Evolutionary conservation across 2,329 filamentous ascomycete genomes (phyloP).

Genomic region (Neopestalotiopsis sp.): DNA sequence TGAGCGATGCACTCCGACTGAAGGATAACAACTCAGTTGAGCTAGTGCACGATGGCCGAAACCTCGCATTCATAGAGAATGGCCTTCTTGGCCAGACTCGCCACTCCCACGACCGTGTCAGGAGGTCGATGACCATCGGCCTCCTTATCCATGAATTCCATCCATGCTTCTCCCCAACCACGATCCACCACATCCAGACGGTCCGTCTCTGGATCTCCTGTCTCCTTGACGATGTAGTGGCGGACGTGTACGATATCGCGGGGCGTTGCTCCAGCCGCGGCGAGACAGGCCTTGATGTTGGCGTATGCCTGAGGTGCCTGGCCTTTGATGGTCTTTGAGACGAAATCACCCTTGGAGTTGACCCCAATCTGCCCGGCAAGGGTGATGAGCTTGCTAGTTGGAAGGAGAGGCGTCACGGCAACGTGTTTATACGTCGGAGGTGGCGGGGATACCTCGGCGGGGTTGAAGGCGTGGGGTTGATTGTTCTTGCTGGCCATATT

Average conservation of each 20-base stretch:
- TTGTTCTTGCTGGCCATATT: background rate
- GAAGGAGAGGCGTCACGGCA: slow-evolving; percentile 1
- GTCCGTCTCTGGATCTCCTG: background rate
- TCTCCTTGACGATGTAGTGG: slow-evolving; percentile 12
- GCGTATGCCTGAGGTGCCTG: slow-evolving; percentile 4
- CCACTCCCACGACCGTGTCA: slow-evolving; percentile 10
- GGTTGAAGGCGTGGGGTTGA: slow-evolving; percentile 14
- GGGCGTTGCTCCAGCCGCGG: background rate
- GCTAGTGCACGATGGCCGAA: slow-evolving; percentile 5
- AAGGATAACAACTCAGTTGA: background rate
- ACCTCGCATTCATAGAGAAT: slow-evolving; percentile 15
- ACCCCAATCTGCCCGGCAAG: background rate
- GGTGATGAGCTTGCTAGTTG: background rate
- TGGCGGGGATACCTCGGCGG: slow-evolving; percentile 1
- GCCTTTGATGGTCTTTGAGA: background rate
- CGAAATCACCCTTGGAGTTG: background rate
- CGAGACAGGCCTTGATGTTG: slow-evolving; percentile 6
- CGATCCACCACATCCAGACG: slow-evolving; percentile 7
- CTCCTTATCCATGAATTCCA: slow-evolving; percentile 5
- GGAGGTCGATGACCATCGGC: background rate
- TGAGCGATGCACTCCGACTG: background rate
- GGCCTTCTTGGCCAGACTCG: slow-evolving; percentile 7
- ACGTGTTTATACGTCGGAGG: slow-evolving; percentile 12
- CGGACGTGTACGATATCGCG: slow-evolving; percentile 11
- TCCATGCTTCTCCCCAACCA: slow-evolving; percentile 6